Evolutionary conservation across 805 yeast genomes (phyloP).

Genomic region (Candida qinlingensis): DNA sequence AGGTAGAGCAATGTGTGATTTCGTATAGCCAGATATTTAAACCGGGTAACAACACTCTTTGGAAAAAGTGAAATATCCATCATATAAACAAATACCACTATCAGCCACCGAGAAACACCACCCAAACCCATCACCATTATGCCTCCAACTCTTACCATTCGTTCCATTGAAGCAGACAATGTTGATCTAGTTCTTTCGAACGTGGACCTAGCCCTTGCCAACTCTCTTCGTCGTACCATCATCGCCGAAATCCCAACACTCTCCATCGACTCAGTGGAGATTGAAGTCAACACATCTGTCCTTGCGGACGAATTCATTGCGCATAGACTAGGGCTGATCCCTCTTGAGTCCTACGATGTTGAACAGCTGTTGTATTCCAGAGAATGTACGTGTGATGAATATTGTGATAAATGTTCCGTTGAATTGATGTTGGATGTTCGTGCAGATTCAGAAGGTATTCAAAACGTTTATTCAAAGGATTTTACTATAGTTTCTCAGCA

Average conservation of each 20-base stretch:
- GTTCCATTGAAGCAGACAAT: conserved; percentile 77
- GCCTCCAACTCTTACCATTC: conserved; percentile 36
- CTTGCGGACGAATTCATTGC: conserved; percentile 95
- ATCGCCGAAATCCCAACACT: conserved; percentile 94
- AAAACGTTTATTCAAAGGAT: conserved; percentile 88
- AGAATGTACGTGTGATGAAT: conserved; percentile 97
- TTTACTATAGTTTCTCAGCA: conserved; percentile 40
- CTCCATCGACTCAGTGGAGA: conserved; percentile 94
- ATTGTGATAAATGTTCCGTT: conserved; percentile 93
- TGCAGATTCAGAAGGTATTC: conserved; percentile 82
- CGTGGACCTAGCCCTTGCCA: conserved; percentile 86
- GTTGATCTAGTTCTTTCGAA: conserved; percentile 87
- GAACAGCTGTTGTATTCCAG: conserved; percentile 82
- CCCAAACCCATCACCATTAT: background rate
- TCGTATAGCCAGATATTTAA: no score
- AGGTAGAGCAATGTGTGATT: no score
- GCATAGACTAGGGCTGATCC: conserved; percentile 90
- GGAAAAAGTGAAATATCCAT: no score
- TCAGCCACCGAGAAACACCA: background rate
- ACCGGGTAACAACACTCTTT: no score
- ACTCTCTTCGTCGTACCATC: conserved; percentile 87
- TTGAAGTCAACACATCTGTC: conserved; percentile 88
- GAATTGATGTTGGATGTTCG: conserved; percentile 80
- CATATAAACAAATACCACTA: background rate
- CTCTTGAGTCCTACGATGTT: conserved; percentile 78